Base-by-base conservation (phyloP, 2,329 filamentous ascomycete species). In the Cercospora sojina region DNA sequence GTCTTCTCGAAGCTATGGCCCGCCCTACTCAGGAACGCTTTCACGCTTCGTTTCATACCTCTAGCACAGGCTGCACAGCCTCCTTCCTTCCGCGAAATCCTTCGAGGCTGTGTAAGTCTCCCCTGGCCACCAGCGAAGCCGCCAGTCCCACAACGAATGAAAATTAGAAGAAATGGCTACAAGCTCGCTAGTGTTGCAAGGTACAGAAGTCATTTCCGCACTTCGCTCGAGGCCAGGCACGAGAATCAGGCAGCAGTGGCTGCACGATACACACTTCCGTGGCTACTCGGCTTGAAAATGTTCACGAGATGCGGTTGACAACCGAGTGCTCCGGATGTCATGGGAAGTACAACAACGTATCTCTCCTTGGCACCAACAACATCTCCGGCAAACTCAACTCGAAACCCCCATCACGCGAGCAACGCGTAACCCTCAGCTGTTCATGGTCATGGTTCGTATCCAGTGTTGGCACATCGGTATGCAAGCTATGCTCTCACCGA, bases 1-100 rank as follows among this genome's bases (percentile, higher is more conserved):
- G 41, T 47, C 59, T 27, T 62, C 59, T 38, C 20, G 38, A 51
- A 51, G 32, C 59, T 38, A 53, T 18, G 43, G 35, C 18, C 49
- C 43, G 49, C 47, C 27, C 47, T 18, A 56, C 47, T 38, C 49
- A 62, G 60, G 60, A 38, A 62, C 60, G 60, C 60, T 56, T 55
- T 31, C 31, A 56, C 60, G 47, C 60, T 56, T 35, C 47, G 60
- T 62, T 62, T 62, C 60, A 62, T 35, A 55, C 47, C 18, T 27
- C 20, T 18, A 55, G 49, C 60, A 62, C 47, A 62, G 60, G 49
- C 60, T 62, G 49, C 60, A 62, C 47, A 62, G 60, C 60, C 60
- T 62, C 49, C 49, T 16, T 35, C 31, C 43, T 16, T 35, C 31
- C 43, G 25, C 29, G 25, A 31, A 62, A 62, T 62, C 60, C 60